These are phyloP conservation scores for Cruciata laevipes DNA, from an alignment of 257 asterid species.

Conservation along the genomic window DNA sequence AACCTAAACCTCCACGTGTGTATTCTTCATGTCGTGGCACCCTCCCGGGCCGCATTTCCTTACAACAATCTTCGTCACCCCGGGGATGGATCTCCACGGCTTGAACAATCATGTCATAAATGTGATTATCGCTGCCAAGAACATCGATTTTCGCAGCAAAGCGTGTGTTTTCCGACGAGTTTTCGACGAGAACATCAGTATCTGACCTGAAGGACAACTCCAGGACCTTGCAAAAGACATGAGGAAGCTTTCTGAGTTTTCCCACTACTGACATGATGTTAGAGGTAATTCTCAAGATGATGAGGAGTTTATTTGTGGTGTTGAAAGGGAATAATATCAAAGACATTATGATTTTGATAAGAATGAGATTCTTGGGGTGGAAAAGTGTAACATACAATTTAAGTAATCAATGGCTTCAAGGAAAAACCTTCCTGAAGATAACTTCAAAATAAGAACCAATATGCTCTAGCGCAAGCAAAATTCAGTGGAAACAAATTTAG, in stretches of 20 bases:
- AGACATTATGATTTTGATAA: conserved; percentile 20
- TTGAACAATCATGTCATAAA: conserved; percentile 31
- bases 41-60: conserved; percentile 21
- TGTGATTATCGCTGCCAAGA: background rate
- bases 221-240: conserved; percentile 59
- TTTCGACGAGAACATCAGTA: conserved; percentile 57
- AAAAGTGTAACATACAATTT: conserved; percentile 8
- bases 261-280: conserved; percentile 4
- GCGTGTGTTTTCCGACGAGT: conserved; percentile 40
- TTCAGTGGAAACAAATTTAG: background rate
- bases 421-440: background rate
- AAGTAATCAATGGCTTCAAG: background rate
- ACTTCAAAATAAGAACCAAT: too few species aligned
- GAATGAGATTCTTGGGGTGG: conserved; percentile 22
- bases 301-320: conserved; percentile 13
- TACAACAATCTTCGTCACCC: conserved; percentile 59
- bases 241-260: conserved; percentile 62
- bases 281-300: conserved; percentile 26
- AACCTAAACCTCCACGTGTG: conserved; percentile 62
- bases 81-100: conserved; percentile 68
- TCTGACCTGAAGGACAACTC: conserved; percentile 59
- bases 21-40: conserved; percentile 24
- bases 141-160: conserved; percentile 32
- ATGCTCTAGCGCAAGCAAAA: background rate
- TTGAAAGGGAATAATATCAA: conserved; percentile 23